phyloP scores from a whole-genome alignment of 2,329 filamentous ascomycete species.

The Botrytis fragariae region DNA sequence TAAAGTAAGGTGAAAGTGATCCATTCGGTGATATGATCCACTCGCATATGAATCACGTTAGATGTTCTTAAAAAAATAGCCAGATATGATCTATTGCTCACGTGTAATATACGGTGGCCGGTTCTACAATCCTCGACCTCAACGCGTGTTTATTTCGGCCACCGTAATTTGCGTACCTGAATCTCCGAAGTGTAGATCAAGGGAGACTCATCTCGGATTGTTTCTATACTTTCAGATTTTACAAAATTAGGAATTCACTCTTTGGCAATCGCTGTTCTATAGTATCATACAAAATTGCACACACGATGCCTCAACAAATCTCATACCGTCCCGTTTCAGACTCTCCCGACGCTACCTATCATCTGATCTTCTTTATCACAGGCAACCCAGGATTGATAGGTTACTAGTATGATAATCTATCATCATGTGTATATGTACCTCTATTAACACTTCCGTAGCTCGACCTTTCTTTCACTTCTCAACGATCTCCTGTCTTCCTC shows the following conservation, averaged over 20 bases:
- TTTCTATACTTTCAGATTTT: background rate
- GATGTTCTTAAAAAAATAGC: no score
- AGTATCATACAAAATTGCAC: background rate
- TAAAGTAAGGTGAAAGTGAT: no score
- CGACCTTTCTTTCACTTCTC: conserved; percentile 60
- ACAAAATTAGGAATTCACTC: background rate
- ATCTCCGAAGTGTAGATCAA: background rate
- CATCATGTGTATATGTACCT: background rate
- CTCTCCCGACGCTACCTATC: conserved; percentile 23
- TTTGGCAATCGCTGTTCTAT: background rate
- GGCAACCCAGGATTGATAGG: conserved; percentile 75
- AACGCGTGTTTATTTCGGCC: background rate
- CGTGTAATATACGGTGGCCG: background rate
- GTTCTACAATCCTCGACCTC: background rate
- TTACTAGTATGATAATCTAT: conserved; percentile 55
- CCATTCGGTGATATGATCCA: no score
- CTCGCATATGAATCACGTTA: no score
- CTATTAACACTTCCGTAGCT: background rate
- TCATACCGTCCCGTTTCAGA: conserved; percentile 25
- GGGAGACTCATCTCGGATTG: background rate
- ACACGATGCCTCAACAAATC: conserved; percentile 24
- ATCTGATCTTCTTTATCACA: conserved; percentile 68
- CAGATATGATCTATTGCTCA: background rate
- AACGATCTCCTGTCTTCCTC: conserved; percentile 50
- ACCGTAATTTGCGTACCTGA: background rate